Evolutionary conservation across 345 rosid species (phyloP), one percentile per base, ranked within the genome.

Genomic region (Theobroma cacao): DNA sequence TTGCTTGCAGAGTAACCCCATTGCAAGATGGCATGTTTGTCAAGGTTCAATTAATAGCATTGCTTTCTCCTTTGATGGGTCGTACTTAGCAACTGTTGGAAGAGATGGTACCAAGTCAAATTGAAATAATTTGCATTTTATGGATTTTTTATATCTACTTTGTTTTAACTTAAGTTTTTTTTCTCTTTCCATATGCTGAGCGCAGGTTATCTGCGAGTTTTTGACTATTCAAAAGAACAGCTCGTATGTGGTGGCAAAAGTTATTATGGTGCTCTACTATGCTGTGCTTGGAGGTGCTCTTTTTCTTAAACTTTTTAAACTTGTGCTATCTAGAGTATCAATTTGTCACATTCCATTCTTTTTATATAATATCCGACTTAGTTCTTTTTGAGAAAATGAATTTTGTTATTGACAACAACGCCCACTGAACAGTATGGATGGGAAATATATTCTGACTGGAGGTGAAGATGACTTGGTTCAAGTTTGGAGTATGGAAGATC

Each of bases 391-490:
- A 40, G 59, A 74, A 70, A 75, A 31, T 71, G 41, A 26, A 71
- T 63, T 13, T 31, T 59, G 1, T 70, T 47, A 62, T 38, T 82
- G 75, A 82, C 69, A 74, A 72, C 65, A 14, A 80, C 30, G 13
- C 83, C 68, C 50, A 47, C 78, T 85, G 80, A 85, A 84, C 96
- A 97, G 99, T 83, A 84, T 85, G 92, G 99, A 97, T 83, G 98
- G 96, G 52, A 97, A 97, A 80, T 97, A 97, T 84, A 85, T 97
- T 79, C 86, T 97, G 86, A 91, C 98, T 22, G 99, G 99, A 61
- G 99, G 99, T 74, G 99, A 97, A 88, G 99, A 97, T 82, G 99
- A 97, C 84, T 83, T 97, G 80, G 98, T 97, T 86, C 98, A 94
- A 86, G 97, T 97, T 56, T 97, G 99, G 99, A 94, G 99, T 81